These are phyloP conservation scores for Amanita subjunquillea DNA, from an alignment of 768 basidiomycete species.

Conservation along the genomic window DNA sequence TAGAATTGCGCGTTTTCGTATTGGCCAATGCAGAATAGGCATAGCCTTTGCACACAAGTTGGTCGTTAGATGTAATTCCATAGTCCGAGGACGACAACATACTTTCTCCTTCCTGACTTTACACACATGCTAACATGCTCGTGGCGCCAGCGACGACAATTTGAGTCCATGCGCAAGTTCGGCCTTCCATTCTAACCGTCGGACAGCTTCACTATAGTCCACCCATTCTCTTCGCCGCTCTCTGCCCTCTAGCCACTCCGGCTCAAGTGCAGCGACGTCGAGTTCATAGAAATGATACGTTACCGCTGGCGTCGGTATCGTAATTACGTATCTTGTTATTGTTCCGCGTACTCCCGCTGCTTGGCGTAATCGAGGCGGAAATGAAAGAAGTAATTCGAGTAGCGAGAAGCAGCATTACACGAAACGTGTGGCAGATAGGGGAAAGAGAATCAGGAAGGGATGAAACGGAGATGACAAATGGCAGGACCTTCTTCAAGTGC, in stretches of 20 bases:
- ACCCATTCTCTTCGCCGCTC: slow-evolving; percentile 85
- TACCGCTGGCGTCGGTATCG: slow-evolving; percentile 66
- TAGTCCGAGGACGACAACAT: not conserved
- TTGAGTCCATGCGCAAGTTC: slow-evolving; percentile 72
- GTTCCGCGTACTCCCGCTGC: slow-evolving; percentile 83
- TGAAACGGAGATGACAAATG: slow-evolving; percentile 67
- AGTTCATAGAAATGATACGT: slow-evolving; percentile 90
- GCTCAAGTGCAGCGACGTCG: slow-evolving; percentile 67
- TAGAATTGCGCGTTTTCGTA: not conserved
- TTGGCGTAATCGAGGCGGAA: slow-evolving; percentile 12
- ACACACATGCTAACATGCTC: slow-evolving; percentile 11
- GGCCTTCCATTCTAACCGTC: slow-evolving; percentile 73
- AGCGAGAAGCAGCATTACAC: not conserved
- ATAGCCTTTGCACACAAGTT: not conserved
- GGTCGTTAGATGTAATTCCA: not conserved
- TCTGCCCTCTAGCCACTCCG: slow-evolving; percentile 71
- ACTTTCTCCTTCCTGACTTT: not conserved
- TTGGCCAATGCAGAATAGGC: not conserved
- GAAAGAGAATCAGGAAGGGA: slow-evolving; percentile 56
- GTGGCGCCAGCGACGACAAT: slow-evolving; percentile 55
- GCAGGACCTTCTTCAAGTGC: slow-evolving; percentile 95
- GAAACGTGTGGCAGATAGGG: slow-evolving; percentile 14
- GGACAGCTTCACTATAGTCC: slow-evolving; percentile 72
- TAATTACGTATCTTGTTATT: slow-evolving; percentile 78
- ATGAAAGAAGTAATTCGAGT: slow-evolving; percentile 10